phyloP scores from a whole-genome alignment of 345 rosid genomes.

The Salix koriyanagi region DNA sequence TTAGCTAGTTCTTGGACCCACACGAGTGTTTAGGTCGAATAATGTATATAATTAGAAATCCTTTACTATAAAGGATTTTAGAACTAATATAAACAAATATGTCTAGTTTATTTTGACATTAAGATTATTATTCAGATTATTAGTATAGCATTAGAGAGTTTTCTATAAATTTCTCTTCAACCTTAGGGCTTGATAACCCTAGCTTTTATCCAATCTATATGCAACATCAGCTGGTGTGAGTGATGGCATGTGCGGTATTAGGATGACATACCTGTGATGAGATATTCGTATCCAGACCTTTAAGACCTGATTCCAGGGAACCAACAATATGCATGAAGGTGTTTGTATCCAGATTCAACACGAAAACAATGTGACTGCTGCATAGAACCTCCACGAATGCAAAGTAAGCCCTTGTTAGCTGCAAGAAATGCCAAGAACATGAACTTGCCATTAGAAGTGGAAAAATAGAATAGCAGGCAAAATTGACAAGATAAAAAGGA shows the following conservation, averaged over 20 bases:
- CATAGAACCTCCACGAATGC: slow-evolving; percentile 88
- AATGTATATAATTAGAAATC: too few relatives aligned
- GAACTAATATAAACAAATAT: too few relatives aligned
- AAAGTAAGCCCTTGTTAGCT: slow-evolving; percentile 96
- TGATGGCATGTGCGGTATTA: neutral
- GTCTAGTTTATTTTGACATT: too few relatives aligned
- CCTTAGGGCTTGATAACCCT: too few relatives aligned
- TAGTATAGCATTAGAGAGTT: too few relatives aligned
- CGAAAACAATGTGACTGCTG: slow-evolving; percentile 64
- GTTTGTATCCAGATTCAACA: slow-evolving; percentile 75
- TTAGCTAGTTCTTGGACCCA: too few relatives aligned
- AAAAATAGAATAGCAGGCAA: neutral
- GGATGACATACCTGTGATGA: slow-evolving; percentile 72
- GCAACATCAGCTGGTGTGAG: neutral
- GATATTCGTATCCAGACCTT: slow-evolving; percentile 84
- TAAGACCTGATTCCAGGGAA: slow-evolving; percentile 96
- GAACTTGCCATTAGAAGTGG: neutral
- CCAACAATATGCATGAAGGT: slow-evolving; percentile 90
- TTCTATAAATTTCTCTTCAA: too few relatives aligned
- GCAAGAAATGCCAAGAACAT: slow-evolving; percentile 33
- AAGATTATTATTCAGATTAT: too few relatives aligned
- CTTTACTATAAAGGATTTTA: too few relatives aligned
- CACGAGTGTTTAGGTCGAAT: too few relatives aligned
- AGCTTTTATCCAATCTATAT: too few relatives aligned
- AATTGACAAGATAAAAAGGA: neutral